Conservation (phyloP, 108 stramenopile genomes). For the Cylindrotheca fusiformis region DNA sequence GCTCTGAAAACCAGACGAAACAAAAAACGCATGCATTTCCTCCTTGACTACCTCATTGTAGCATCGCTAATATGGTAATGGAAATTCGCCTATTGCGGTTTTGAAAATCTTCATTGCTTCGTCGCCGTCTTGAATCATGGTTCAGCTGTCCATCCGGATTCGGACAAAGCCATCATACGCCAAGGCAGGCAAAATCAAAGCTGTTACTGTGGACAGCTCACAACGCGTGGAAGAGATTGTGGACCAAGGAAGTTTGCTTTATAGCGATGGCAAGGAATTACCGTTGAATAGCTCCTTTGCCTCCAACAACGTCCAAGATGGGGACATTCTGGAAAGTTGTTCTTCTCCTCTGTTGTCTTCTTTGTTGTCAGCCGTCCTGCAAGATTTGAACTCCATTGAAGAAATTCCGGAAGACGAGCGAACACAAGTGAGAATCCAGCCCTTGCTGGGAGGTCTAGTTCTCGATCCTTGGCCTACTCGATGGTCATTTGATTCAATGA, state of each 20-base stretch:
- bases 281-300: constrained; percentile 46
- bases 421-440: constrained; percentile 19
- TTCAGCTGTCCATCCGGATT: constrained; percentile 31
- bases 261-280: constrained; percentile 25
- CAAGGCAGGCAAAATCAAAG: constrained; percentile 33
- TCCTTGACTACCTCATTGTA: no score
- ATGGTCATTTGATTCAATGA: constrained; percentile 40
- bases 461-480: constrained; percentile 16
- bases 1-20: no score
- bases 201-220: constrained; percentile 31
- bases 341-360: constrained; percentile 33
- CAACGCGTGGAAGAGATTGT: constrained; percentile 33
- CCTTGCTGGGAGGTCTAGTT: constrained; percentile 17
- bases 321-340: constrained; percentile 44
- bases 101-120: not conserved
- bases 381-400: constrained; percentile 37
- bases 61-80: no score
- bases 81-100: not conserved
- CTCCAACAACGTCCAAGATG: constrained; percentile 47
- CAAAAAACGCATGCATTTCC: no score
- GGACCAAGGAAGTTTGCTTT: not conserved
- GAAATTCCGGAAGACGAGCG: constrained; percentile 23
- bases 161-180: constrained; percentile 39
- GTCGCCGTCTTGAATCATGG: constrained; percentile 19
- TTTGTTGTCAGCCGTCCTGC: constrained; percentile 43